Evolutionary conservation across 768 basidiomycete genomes (phyloP).

Genomic region (Agaricus blazei): DNA sequence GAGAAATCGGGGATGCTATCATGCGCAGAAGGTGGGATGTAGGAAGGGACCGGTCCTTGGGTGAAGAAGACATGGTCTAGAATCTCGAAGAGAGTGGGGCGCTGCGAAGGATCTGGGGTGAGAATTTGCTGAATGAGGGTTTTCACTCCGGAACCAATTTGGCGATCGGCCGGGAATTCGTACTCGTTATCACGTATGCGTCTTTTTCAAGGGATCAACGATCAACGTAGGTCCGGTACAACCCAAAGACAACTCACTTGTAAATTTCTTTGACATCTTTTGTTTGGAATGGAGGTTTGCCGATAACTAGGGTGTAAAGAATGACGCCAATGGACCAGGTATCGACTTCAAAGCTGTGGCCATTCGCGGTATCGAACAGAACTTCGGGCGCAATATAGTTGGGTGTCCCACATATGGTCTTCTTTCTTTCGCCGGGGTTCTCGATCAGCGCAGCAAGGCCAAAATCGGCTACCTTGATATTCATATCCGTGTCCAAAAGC

Average conservation of each 20-base stretch:
- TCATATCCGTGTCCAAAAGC: slow-evolving; percentile 88
- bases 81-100: slow-evolving; percentile 83
- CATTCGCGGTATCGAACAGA: slow-evolving; percentile 90
- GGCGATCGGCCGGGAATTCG: slow-evolving; percentile 78
- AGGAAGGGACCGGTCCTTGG: slow-evolving; percentile 72
- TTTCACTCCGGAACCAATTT: slow-evolving; percentile 65
- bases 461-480: slow-evolving; percentile 96
- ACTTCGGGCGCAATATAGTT: slow-evolving; percentile 99
- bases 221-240: not conserved
- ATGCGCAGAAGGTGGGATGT: slow-evolving; percentile 76
- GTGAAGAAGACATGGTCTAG: slow-evolving; percentile 83
- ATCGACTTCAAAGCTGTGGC: slow-evolving; percentile 98
- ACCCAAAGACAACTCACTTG: slow-evolving; percentile 46
- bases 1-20: slow-evolving; percentile 74
- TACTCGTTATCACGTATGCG: slow-evolving; percentile 94
- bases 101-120: slow-evolving; percentile 74
- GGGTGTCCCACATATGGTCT: slow-evolving; percentile 98
- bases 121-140: slow-evolving; percentile 82
- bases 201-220: slow-evolving; percentile 30
- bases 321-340: slow-evolving; percentile 98
- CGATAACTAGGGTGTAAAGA: slow-evolving; percentile 89
- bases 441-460: slow-evolving; percentile 96
- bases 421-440: slow-evolving; percentile 94
- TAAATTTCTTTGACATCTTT: slow-evolving; percentile 97
- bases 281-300: slow-evolving; percentile 97